Evolutionary conservation across 2,329 filamentous ascomycete genomes (phyloP).

Genomic region (Microcera coccophila): DNA sequence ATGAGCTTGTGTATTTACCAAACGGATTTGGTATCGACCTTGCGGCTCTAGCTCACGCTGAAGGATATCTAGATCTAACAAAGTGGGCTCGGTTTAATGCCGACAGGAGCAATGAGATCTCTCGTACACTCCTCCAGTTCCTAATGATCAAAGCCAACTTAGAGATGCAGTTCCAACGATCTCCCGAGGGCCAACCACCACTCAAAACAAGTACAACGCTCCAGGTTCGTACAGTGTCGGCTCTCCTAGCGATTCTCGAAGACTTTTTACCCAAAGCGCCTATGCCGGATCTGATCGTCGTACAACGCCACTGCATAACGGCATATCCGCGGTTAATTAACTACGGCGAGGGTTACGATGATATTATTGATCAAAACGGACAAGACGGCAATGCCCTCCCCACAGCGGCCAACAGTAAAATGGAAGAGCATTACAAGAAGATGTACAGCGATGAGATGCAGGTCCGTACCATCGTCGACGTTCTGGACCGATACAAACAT

Average conservation of each 20-base stretch:
- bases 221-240: conserved; percentile 79
- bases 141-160: conserved; percentile 78
- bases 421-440: conserved; percentile 96
- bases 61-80: conserved; percentile 73
- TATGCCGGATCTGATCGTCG: conserved; percentile 66
- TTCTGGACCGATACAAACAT: conserved; percentile 81
- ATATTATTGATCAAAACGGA: conserved; percentile 83
- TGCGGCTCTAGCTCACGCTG: conserved; percentile 77
- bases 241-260: conserved; percentile 74
- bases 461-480: conserved; percentile 78
- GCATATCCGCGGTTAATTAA: conserved; percentile 94
- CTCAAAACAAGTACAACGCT: conserved; percentile 67
- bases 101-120: conserved; percentile 63
- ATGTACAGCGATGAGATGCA: conserved; percentile 94
- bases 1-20: conserved; percentile 70
- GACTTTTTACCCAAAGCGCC: conserved; percentile 59
- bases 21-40: conserved; percentile 87
- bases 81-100: conserved; percentile 74
- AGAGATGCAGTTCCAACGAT: conserved; percentile 70
- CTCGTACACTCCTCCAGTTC: conserved; percentile 71
- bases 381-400: conserved; percentile 77
- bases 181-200: conserved; percentile 56
- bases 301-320: conserved; percentile 86
- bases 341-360: conserved; percentile 87
- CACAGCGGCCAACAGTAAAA: conserved; percentile 74